These are phyloP conservation scores for Neurospora cerealis DNA, from an alignment of 495 filamentous ascomycete genomes.

Conservation along the genomic window DNA sequence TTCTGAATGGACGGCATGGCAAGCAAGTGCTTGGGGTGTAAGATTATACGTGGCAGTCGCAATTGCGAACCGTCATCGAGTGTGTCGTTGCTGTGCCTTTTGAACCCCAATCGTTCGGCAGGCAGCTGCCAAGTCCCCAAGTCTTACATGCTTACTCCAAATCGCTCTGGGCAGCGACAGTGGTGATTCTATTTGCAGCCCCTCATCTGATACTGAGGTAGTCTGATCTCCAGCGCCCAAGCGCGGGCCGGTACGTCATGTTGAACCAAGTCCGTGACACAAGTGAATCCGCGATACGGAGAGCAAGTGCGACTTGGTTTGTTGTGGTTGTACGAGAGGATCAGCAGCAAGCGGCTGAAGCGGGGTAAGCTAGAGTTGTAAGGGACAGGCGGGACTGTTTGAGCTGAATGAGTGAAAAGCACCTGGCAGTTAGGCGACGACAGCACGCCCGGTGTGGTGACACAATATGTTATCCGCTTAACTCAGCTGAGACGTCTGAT, in stretches of 20 bases:
- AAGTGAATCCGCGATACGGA: not conserved
- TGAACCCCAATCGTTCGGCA: not conserved
- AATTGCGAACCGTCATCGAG: not conserved
- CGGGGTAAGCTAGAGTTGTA: not conserved
- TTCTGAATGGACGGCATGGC: not conserved
- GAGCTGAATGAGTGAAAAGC: not conserved
- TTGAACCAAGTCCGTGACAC: not conserved
- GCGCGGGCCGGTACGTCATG: not conserved
- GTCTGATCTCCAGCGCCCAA: not conserved
- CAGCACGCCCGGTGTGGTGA: not conserved
- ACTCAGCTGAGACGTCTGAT: not conserved
- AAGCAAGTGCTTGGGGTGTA: not conserved
- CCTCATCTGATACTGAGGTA: not conserved
- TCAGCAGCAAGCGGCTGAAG: not conserved
- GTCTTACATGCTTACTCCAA: not conserved
- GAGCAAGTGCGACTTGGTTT: not conserved
- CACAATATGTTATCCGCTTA: not conserved
- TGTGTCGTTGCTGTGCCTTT: not conserved
- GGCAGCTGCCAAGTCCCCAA: not conserved
- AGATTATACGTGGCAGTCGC: not conserved
- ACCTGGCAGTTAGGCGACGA: not conserved
- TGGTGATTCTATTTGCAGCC: not conserved
- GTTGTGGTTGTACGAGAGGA: not conserved
- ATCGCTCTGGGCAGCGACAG: not conserved
- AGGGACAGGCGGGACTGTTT: not conserved